Base-by-base conservation (phyloP, 108 stramenopile species). In the Cylindrotheca fusiformis region DNA sequence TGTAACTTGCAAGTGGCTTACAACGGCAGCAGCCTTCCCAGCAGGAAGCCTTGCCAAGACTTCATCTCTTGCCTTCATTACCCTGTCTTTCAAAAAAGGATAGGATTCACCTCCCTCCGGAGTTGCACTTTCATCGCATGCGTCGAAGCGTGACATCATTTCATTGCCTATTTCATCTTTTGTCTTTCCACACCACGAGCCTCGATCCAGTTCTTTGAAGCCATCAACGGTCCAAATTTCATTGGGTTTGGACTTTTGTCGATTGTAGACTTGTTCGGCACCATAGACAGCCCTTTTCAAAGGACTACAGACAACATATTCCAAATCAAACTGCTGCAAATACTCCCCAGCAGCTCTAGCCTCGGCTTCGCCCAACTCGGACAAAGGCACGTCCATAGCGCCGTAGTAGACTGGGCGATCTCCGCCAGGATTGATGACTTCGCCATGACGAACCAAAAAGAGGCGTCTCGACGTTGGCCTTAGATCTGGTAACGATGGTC, bases 1-100 rank as follows among this genome's bases (percentile, higher is more conserved):
- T 10, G 94, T 95, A 44, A 95, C 94, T 63, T 91, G 90, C 59
- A 95, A 80, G 72, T 95, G 94, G 23, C 83, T 83, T 4, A 95
- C 90, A 44, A 95, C 65, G 17, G 76, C 80, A 53, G 82, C 85
- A 2, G 87, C 80, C 53, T 72, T 54, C 27, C 88, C 90, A 29
- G 63, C 53, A 17, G 86, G 77, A 28, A 81, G 52, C 23, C 54
- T 25, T 20, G 58, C 65, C 48, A 90, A 63, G 22, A 86, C 79
- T 50, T 76, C 67, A 60, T 85, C 80, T 24, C 87, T 58, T 28
- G 87, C 83, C 59, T 79, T 30, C 32, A 88, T 36, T 18, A 90
- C 92, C 8, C 92, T 76, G 4, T 59, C n/a, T 68, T 88, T 90
- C 26, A 90, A 67, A 55, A 71, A 56, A 1, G 79, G 63, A 55